Conservation (phyloP, 768 basidiomycete genomes). For the Lentinula sp. region DNA sequence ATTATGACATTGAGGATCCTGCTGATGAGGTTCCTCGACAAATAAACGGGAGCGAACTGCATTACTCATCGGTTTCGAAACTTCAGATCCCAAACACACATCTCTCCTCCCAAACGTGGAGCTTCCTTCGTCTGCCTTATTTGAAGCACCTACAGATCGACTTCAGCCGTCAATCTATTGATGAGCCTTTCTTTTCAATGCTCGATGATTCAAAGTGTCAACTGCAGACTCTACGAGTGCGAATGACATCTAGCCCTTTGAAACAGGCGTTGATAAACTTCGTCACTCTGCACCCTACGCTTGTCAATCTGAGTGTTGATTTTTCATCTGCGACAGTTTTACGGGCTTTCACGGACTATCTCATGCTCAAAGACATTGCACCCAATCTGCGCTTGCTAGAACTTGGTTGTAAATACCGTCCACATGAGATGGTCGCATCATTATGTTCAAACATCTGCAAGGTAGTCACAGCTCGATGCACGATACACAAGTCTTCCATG, state of each 20-base stretch:
- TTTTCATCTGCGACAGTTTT: background rate
- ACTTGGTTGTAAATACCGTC: background rate
- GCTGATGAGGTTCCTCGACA: background rate
- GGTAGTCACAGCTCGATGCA: background rate
- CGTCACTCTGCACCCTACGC: background rate
- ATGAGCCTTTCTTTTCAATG: background rate
- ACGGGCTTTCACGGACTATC: background rate
- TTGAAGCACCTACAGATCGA: background rate
- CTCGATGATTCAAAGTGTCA: background rate
- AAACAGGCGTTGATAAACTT: background rate
- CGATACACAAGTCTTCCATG: background rate
- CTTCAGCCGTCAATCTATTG: background rate
- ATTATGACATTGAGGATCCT: background rate
- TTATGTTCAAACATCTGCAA: background rate
- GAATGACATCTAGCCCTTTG: background rate
- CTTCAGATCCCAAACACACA: background rate
- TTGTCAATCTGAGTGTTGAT: background rate
- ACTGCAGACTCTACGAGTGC: background rate
- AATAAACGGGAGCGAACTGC: background rate
- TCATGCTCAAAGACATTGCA: background rate
- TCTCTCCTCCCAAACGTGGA: background rate
- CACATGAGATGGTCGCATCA: background rate
- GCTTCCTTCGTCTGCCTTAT: background rate
- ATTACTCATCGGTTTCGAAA: background rate
- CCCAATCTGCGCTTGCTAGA: background rate